Evolutionary conservation across 129 eudicot genomes (phyloP), one percentile per base, ranked within the genome.

Genomic region (Glebionis coronaria): DNA sequence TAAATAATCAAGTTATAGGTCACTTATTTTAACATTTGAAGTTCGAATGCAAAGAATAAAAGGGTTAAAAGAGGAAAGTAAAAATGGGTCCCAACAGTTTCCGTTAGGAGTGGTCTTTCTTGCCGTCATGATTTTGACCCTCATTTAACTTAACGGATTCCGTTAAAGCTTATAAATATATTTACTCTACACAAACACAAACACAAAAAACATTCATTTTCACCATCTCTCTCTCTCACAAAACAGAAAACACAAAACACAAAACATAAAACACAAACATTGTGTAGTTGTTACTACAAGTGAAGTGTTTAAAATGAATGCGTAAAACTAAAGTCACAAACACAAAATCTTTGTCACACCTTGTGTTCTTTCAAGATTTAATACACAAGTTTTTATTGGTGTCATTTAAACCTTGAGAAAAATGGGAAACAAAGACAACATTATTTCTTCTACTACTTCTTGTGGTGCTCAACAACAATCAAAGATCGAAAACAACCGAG

Each of bases 341-440:
- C n/a, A 68, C 82, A 64, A 71, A 54, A 82, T 78, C 82, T 78
- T 46, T 86, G 84, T 78, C 73, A 4, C 42, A 65, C 68, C 73
- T 73, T 53, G 73, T 73, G 76, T 73, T 71, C 44, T 12, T 42
- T 61, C 50, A 64, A 21, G 29, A 52, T 63, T 70, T 64, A 69
- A 44, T 49, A 16, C 62, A 20, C 5, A 56, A 0, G 0, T 6
- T 59, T 31, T 59, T 29, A 60, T 0, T 7, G 35, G 14, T 16
- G n/a, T 12, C 2, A 3, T 23, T 23, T 23, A 1, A 0, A 23
- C 25, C 25, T 23, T 23, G 1, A 0, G 16, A 47, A 70, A 45
- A 73, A 86, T 85, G 97, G 95, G 86, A 19, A 88, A 79, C 83
- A 90, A 81, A 65, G 83, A 90, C 62, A 25, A 75, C 38, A 14